phyloP scores from a whole-genome alignment of 257 asterid species.

The Lavandula angustifolia region DNA sequence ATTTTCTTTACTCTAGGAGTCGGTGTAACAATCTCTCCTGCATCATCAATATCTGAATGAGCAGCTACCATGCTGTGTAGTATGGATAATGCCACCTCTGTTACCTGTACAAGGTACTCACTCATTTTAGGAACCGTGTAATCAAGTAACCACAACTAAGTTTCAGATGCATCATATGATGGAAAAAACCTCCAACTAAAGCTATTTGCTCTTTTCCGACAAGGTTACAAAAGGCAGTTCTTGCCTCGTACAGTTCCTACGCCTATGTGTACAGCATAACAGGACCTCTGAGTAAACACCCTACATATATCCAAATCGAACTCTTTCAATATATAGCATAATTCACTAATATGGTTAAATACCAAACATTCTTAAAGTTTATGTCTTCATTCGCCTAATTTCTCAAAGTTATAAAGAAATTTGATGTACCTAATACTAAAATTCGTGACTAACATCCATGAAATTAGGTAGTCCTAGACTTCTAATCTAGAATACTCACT shows the following conservation, averaged over 20 bases:
- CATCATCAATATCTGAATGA: constrained; percentile 97
- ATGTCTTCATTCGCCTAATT: not conserved
- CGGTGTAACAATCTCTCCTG: constrained; percentile 98
- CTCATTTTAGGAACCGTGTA: constrained; percentile 22
- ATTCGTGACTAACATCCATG: not conserved
- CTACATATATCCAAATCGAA: constrained; percentile 13
- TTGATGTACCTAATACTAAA: not conserved
- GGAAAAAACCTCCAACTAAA: constrained; percentile 20
- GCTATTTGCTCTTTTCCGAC: not conserved
- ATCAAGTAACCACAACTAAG: constrained; percentile 21
- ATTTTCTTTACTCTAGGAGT: constrained; percentile 95
- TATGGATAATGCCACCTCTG: constrained; percentile 86
- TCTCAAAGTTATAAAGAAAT: not conserved
- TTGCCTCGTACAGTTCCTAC: constrained; percentile 8
- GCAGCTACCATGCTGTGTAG: constrained; percentile 98
- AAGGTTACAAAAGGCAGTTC: not conserved
- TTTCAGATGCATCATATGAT: constrained; percentile 17
- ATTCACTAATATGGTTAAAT: not conserved
- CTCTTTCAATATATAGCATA: not conserved
- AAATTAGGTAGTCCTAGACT: not conserved
- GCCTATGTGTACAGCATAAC: not conserved
- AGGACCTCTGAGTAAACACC: not conserved
- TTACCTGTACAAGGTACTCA: constrained; percentile 60
- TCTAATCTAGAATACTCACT: constrained; percentile 1
- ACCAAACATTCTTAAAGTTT: not conserved